These are phyloP conservation scores for Pythium chondricola DNA, from an alignment of 352 stramenopile genomes.

Conservation along the genomic window DNA sequence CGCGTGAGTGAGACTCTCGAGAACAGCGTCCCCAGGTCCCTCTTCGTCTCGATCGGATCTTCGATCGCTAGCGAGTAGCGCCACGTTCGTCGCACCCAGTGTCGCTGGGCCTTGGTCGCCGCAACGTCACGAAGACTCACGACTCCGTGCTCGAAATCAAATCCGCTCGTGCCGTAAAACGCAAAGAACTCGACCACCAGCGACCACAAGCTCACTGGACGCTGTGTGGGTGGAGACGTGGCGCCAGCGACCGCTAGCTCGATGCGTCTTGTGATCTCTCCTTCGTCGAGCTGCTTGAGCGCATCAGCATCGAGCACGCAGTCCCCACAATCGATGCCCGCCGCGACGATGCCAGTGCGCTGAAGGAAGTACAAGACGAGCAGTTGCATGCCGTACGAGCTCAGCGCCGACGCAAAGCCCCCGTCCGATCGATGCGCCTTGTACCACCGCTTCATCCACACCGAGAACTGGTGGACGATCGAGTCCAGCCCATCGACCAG, in stretches of 20 bases:
- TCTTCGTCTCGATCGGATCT: slow-evolving; percentile 65
- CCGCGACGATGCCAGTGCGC: slow-evolving; percentile 30
- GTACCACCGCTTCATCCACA: slow-evolving; percentile 58
- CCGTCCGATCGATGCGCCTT: slow-evolving; percentile 20
- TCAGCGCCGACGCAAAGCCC: slow-evolving; percentile 35
- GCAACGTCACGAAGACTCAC: slow-evolving; percentile 41
- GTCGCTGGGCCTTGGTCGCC: slow-evolving; percentile 37
- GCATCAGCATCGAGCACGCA: slow-evolving; percentile 1
- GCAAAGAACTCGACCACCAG: slow-evolving; percentile 61
- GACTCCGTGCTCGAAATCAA: slow-evolving; percentile 60
- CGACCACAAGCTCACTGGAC: slow-evolving; percentile 10
- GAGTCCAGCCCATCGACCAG: slow-evolving; percentile 5
- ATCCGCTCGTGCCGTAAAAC: slow-evolving; percentile 61
- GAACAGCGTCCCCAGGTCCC: slow-evolving; percentile 66
- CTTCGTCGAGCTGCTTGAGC: background rate
- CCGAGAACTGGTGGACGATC: slow-evolving; percentile 11
- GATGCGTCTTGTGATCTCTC: slow-evolving; percentile 5
- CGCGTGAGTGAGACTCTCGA: slow-evolving; percentile 44
- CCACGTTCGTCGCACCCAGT: slow-evolving; percentile 39
- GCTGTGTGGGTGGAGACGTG: background rate
- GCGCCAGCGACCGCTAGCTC: background rate
- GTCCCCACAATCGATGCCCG: slow-evolving; percentile 28
- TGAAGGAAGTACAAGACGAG: slow-evolving; percentile 72
- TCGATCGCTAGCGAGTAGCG: slow-evolving; percentile 52
- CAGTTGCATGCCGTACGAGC: slow-evolving; percentile 65